Evolutionary conservation across 495 filamentous ascomycete genomes (phyloP).

Genomic region (Neurospora africana): DNA sequence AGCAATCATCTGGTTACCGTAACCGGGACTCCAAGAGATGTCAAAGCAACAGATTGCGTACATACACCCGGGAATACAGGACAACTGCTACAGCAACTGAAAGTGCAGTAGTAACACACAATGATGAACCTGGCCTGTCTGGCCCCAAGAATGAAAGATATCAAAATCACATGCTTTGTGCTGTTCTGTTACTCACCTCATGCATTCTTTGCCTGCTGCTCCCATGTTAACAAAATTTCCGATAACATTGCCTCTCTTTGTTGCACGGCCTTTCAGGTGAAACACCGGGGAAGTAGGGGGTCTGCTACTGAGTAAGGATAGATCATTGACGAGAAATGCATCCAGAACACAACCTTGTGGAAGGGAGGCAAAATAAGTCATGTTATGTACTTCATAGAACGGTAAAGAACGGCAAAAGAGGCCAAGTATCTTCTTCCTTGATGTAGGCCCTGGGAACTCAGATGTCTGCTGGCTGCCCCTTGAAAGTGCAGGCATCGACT

Average conservation of each 20-base stretch:
- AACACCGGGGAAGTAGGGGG: background rate
- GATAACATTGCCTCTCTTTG: background rate
- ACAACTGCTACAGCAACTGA: background rate
- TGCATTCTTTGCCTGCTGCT: background rate
- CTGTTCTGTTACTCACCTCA: background rate
- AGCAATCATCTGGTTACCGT: background rate
- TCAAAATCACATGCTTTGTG: background rate
- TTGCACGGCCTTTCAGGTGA: background rate
- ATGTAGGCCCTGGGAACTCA: background rate
- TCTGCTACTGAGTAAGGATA: background rate
- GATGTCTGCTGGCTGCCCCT: background rate
- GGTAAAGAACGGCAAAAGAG: too few relatives aligned
- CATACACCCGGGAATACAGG: background rate
- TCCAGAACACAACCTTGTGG: background rate
- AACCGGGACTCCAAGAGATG: background rate
- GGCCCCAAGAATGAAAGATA: background rate
- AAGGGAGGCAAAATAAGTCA: background rate
- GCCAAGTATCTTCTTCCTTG: too few relatives aligned
- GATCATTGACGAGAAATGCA: background rate
- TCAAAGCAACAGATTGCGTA: background rate
- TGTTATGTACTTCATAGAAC: background rate
- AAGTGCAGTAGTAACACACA: background rate
- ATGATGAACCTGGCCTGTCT: background rate
- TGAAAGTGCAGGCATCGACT: background rate
- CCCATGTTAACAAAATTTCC: background rate